Evolutionary conservation across 495 filamentous ascomycete species (phyloP), one percentile per base, ranked within the genome.

Genomic region (Cercophora samala): DNA sequence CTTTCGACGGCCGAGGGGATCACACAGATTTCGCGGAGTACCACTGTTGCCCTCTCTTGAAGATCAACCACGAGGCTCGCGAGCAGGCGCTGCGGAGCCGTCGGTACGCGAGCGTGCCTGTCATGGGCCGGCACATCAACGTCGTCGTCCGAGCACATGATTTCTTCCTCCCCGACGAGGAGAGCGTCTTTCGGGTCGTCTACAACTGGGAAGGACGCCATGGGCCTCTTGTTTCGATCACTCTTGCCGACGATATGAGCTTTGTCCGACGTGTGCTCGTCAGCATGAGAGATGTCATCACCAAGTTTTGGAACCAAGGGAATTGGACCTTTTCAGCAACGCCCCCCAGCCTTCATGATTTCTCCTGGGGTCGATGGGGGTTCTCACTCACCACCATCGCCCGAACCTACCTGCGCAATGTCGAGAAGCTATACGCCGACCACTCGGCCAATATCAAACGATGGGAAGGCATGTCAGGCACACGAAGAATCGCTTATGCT

Each of bases 1-100:
- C 4, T 4, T 21, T 56, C 53, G 19, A 56, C 0, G 8, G 3
- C 4, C 8, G 4, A 3, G 3, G 4, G 3, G 29, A 4, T 32
- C 29, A 32, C 4, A 32, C 29, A 8, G 4, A 32, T 8, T 13
- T 54, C 52, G 19, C 17, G 4, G 52, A 54, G 52, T 18, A 18
- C 17, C 52, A 23, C 22, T 56, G 53, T 21, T 21, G 22, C 17
- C 53, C 53, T 17, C 5, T 23, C 8, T 17, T 21, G 4, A 56
- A 56, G 22, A 18, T 56, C 53, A 56, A 56, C 53, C n/a, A 23
- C n/a, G 53, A 56, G 53, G n/a, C 53, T 9, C 53, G 53, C n/a
- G 22, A 19, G 53, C 4, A 4, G 3, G 53, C 53, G 17, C 53
- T 56, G 1, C 53, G 53, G 2, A 9, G 18, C 18, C 4, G 18